These are phyloP conservation scores for Ophiostoma pallidulum DNA, from an alignment of 2,329 filamentous ascomycete species.

Conservation along the genomic window DNA sequence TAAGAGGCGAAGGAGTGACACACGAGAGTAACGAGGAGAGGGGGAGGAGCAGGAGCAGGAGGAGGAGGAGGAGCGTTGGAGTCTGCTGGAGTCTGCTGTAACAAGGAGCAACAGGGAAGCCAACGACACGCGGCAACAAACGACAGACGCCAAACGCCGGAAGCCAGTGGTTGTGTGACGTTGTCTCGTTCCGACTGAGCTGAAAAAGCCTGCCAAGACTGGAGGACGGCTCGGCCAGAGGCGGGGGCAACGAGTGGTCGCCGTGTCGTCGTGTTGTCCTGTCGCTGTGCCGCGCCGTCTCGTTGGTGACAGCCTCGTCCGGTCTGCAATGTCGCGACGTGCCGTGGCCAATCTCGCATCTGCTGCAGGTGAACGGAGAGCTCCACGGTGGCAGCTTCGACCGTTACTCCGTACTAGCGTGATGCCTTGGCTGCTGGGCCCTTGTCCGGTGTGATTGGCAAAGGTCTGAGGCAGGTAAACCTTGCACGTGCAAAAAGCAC, in stretches of 20 bases:
- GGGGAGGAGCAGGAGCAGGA: not conserved
- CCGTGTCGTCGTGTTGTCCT: too few species aligned
- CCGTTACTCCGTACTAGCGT: slow-evolving; percentile 8
- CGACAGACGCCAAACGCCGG: too few species aligned
- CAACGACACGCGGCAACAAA: not conserved
- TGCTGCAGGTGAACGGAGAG: not conserved
- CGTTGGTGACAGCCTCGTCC: slow-evolving; percentile 1
- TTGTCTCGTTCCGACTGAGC: too few species aligned
- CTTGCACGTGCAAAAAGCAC: too few species aligned
- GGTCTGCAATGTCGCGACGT: too few species aligned
- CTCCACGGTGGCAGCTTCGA: not conserved
- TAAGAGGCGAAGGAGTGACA: not conserved
- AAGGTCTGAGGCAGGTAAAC: too few species aligned
- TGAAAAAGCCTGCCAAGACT: too few species aligned
- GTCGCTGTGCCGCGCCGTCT: too few species aligned
- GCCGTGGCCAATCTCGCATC: not conserved
- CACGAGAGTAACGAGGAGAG: not conserved
- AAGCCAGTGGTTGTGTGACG: too few species aligned
- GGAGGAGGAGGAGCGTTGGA: not conserved
- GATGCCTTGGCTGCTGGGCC: not conserved
- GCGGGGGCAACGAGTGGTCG: too few species aligned
- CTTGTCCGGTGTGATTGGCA: not conserved
- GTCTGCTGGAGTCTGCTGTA: not conserved
- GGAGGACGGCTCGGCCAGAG: too few species aligned
- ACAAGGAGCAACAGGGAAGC: not conserved